Base-by-base conservation (phyloP, 2,329 filamentous ascomycete genomes). In the Ampelomyces quisqualis region DNA sequence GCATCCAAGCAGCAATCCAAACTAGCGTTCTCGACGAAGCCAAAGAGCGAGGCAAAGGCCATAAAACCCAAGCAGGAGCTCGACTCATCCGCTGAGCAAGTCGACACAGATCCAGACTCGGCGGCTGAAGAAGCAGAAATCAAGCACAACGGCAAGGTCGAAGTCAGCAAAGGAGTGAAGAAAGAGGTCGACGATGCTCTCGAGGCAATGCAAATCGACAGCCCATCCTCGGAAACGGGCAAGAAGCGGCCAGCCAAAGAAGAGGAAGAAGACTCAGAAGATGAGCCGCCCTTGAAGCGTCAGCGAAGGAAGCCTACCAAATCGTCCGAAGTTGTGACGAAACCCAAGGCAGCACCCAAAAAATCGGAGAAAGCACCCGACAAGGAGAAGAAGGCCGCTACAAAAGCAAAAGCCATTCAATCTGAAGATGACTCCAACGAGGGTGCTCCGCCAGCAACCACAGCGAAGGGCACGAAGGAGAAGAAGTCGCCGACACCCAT, bases 1-100 rank as follows among this genome's bases (percentile, higher is more conserved):
- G 79, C 77, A 53, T 69, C 78, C 13, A 79, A 81, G 9, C 85
- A 89, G 65, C 89, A 95, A 68, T 85, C 87, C 1, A 93, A 84
- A 55, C 73, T 95, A 26, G 78, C 85, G 0, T 95, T 95, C 61
- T 81, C 82, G 23, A 82, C 81, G 7, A 70, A 60, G 37, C 31
- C 58, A 7, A 65, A 61, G 33, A 8, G 34, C 82, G 80, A 60
- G 34, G 73, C 60, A 38, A 58, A 57, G 30, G 45, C 57, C 24
- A 42, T 33, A 14, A 46, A 49, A 22, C 21, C 44, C 3, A 48
- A 55, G 19, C 50, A 59, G 7, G 55, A 61, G 22, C 49, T 47
- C 7, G 34, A 45, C 8, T 51, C 56, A 2, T 58, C 51, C 9
- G 34, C 54, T n/a, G 51, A 47, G 9, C 47, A 49, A n/a, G 42